Conservation (phyloP, 805 yeast genomes). For the Nakazawaea molendinolei region DNA sequence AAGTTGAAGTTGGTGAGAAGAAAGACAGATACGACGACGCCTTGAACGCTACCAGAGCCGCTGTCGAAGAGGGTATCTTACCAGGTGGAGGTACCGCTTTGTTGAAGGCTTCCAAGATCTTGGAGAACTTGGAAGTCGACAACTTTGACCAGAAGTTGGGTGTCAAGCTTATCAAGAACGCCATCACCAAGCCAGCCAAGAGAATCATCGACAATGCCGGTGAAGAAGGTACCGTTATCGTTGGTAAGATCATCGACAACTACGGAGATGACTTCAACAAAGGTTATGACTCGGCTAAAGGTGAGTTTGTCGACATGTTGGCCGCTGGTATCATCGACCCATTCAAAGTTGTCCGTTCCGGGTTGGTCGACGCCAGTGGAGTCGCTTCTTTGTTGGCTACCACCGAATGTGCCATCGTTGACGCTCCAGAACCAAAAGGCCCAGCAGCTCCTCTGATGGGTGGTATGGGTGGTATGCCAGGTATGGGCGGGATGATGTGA, state of each 20-base stretch:
- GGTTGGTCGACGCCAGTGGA: slow-evolving; percentile 93
- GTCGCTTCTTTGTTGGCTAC: slow-evolving; percentile 96
- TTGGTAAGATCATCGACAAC: slow-evolving; percentile 71
- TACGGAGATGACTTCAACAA: slow-evolving; percentile 67
- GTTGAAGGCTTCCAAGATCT: slow-evolving; percentile 77
- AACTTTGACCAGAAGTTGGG: slow-evolving; percentile 97
- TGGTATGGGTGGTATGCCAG: slow-evolving; percentile 60
- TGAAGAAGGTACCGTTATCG: slow-evolving; percentile 94
- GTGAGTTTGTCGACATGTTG: slow-evolving; percentile 92
- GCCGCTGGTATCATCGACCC: slow-evolving; percentile 98
- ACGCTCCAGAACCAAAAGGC: slow-evolving; percentile 78
- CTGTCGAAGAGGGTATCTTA: slow-evolving; percentile 95
- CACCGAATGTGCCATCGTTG: slow-evolving; percentile 97
- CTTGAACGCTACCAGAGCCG: slow-evolving; percentile 96
- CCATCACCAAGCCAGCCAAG: slow-evolving; percentile 92
- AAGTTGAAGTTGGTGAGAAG: slow-evolving; percentile 98
- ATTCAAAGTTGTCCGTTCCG: slow-evolving; percentile 94
- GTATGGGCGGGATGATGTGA: slow-evolving; percentile 19
- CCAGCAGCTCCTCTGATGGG: slow-evolving; percentile 51
- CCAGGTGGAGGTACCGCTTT: slow-evolving; percentile 99
- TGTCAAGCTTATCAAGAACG: slow-evolving; percentile 85
- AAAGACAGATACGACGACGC: slow-evolving; percentile 99
- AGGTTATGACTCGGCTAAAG: slow-evolving; percentile 91
- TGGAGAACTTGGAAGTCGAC: slow-evolving; percentile 63
- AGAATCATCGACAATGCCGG: slow-evolving; percentile 96